Base-by-base conservation (phyloP, 768 basidiomycete species). In the Lactarius sanguifluus region DNA sequence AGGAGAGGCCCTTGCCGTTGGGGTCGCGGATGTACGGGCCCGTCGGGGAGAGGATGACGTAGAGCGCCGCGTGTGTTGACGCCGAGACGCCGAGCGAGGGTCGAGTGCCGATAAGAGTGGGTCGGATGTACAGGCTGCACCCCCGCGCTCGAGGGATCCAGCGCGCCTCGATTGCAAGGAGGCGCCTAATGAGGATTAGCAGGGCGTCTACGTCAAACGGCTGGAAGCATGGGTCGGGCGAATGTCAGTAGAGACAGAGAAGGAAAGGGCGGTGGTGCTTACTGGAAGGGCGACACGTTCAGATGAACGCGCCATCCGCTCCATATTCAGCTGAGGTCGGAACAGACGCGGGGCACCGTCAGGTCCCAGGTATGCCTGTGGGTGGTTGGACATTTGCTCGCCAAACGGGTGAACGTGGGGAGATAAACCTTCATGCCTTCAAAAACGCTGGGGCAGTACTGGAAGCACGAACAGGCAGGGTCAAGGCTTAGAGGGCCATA, bases 51-150 rank as follows among this genome's bases (percentile, higher is more conserved):
- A 85, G 80, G 72, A 98, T 89, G 66, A 97, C 88, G 76, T 92
- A 98, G 43, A 98, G 85, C 45, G 91, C 80, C 0, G 94, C 93
- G 66, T 91, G 86, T 64, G 83, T 86, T 0, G 92, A 92, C 3
- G 94, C 88, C 38, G 81, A 81, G 5, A 96, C 89, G 45, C 89
- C 85, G 56, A 91, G 81, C 7, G 80, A 74, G 32, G 79, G 65
- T 10, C 80, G 76, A 1, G 81, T 81, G 25, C 79, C 81, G 64
- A 83, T 89, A 73, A 92, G 77, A 7, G 88, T 94, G 28, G 92
- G 90, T 56, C 95, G 88, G 70, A 97, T 84, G 79, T 96, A 98
- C 41, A 98, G 80, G 64, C 89, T 92, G 75, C 92, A 86, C 16
- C 90, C 94, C 2, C 85, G 80, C 15, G 79, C 75, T 2, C 79